These are phyloP conservation scores for Coemansia sp. DNA, from an alignment of 192 early-diverging fungal genomes.

Conservation along the genomic window DNA sequence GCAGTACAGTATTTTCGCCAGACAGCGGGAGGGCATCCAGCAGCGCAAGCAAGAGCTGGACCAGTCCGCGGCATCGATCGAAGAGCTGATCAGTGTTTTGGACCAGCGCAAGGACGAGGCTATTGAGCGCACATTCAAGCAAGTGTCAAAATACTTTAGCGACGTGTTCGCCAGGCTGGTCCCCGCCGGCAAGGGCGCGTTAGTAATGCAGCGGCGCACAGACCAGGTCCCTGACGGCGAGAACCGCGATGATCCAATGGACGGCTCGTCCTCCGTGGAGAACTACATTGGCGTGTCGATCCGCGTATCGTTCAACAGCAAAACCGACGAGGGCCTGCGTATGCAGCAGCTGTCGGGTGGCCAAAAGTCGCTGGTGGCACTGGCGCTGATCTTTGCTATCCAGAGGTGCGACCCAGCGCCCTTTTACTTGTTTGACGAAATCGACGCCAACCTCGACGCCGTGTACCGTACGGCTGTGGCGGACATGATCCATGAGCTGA, in stretches of 20 bases:
- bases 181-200: conserved; percentile 78
- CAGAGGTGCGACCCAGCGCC: conserved; percentile 98
- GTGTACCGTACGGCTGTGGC: conserved; percentile 94
- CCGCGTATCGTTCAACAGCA: conserved; percentile 92
- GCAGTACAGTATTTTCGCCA: conserved; percentile 93
- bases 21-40: conserved; percentile 81
- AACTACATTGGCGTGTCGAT: conserved; percentile 92
- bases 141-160: conserved; percentile 85
- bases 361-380: conserved; percentile 96
- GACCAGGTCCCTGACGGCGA: conserved; percentile 52
- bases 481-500: conserved; percentile 89
- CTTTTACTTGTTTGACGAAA: conserved; percentile 99
- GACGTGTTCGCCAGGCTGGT: conserved; percentile 91
- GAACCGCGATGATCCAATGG: conserved; percentile 46
- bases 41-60: conserved; percentile 89
- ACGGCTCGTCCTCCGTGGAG: conserved; percentile 62
- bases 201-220: conserved; percentile 81
- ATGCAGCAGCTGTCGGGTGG: conserved; percentile 98
- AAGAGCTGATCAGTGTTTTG: conserved; percentile 83
- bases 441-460: conserved; percentile 97
- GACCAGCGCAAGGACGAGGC: conserved; percentile 98
- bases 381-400: conserved; percentile 97
- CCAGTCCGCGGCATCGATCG: conserved; percentile 77
- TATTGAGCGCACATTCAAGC: conserved; percentile 94
- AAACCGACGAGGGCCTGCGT: conserved; percentile 79